Base-by-base conservation (phyloP, 768 basidiomycete species). In the Scleroderma bovista region DNA sequence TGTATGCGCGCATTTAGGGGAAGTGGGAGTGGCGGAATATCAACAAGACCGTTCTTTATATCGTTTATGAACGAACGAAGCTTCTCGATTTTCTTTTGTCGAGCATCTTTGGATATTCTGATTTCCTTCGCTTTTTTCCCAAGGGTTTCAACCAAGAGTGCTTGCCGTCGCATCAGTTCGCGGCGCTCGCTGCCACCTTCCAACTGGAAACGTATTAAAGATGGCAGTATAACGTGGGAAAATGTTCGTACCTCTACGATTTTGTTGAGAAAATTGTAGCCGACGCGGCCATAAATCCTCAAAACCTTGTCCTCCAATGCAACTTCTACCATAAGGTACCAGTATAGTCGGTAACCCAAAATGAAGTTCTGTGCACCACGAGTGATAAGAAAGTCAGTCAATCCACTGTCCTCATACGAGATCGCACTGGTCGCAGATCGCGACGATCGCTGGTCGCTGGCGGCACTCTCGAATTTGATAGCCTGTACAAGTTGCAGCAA, bases 301-400 rank as follows among this genome's bases (percentile, higher is more conserved):
- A 91, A 81, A 20, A 83, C 74, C 52, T 83, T 82, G 61, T 93
- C 91, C 60, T 93, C 90, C 40, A 90, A 69, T 19, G 91, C 89
- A 16, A 93, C 84, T 64, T 98, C 96, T 4, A 98, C 94, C 81
- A 93, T 93, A 48, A 98, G 81, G 60, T 98, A 99, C 96, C 96
- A 98, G 64, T 95, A 88, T 55, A 98, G 74, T 22, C 90, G 77
- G 58, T 97, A 97, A 0, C 94, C 96, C 2, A 99, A 73, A 1
- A 95, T 77, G 2, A 75, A 75, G 60, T 95, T 95, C 55, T 78
- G 73, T 12, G 92, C 90, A 16, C 90, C 91, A 19, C 94, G 79
- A 6, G 79, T 69, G 46, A 98, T 89, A 44, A 99, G 74, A 63
- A 98, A 97, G 57, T 95, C 93, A 1, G 93, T 86, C 9, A 99